Percentiles rank a stretch among this genome's conserved stretches.
Conservation (phyloP, 75 land plant genomes). For the Pinus tabuliformis region DNA sequence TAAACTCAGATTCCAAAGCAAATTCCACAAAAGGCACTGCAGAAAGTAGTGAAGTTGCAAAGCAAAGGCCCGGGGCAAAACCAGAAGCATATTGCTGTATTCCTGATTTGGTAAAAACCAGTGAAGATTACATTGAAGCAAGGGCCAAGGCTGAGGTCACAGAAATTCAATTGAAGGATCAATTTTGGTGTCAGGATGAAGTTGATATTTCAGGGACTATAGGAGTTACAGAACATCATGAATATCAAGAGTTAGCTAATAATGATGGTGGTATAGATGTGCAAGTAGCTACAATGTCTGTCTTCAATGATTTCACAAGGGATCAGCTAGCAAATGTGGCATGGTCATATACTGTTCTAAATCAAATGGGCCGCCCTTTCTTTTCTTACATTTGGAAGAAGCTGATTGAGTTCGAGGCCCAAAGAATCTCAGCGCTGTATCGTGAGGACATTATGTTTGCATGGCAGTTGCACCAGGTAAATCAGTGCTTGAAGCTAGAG, state of each 20-base stretch:
- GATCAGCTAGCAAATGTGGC: constrained; percentile 88
- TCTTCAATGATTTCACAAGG: constrained; percentile 35
- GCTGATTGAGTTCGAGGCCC: constrained; percentile 48
- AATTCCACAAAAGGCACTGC: background rate
- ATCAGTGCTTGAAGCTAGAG: constrained; percentile 70
- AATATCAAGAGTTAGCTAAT: background rate
- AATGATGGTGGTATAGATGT: constrained; percentile 8
- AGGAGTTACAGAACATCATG: background rate
- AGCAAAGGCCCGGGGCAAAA: too few species aligned
- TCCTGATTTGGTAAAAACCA: too few species aligned
- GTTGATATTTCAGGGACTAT: background rate
- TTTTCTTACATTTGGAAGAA: constrained; percentile 64
- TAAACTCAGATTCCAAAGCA: background rate
- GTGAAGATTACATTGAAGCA: background rate
- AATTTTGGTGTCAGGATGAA: background rate
- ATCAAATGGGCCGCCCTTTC: constrained; percentile 62
- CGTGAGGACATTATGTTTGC: constrained; percentile 67
- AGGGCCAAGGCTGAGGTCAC: background rate
- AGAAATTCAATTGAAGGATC: constrained; percentile 5
- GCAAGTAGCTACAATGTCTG: constrained; percentile 1
- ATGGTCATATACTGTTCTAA: constrained; percentile 92
- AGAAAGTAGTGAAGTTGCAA: background rate
- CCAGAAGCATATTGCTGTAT: too few species aligned
- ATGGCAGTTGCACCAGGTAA: constrained; percentile 70
- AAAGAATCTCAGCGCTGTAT: constrained; percentile 49